Percentiles rank a stretch among this genome's conserved stretches.
phyloP scores from a whole-genome alignment of 2,329 filamentous ascomycete species.

The Fusarium humuli region DNA sequence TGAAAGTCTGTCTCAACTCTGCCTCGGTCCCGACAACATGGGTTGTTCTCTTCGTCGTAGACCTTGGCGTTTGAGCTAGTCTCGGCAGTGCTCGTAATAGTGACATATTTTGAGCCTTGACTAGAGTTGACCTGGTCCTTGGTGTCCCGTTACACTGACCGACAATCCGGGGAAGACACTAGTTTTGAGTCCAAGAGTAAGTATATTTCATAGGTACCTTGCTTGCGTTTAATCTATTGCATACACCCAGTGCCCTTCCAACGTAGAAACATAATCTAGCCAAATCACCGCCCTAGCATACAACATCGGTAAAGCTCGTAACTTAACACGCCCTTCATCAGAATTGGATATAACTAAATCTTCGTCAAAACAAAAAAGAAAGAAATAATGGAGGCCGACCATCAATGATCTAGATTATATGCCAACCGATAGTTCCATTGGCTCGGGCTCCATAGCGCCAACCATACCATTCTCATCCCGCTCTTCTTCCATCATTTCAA shows the following conservation, averaged over 20 bases:
- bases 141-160: constrained; percentile 2
- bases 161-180: constrained; percentile 4
- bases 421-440: constrained; percentile 48
- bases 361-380: constrained; percentile 16
- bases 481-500: constrained; percentile 73
- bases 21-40: constrained; percentile 22
- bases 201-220: constrained; percentile 29
- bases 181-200: constrained; percentile 9
- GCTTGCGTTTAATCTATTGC: constrained; percentile 30
- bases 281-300: constrained; percentile 10
- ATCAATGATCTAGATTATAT: constrained; percentile 36
- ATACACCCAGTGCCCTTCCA: constrained; percentile 21
- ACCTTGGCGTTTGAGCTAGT: constrained; percentile 14
- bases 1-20: neutral
- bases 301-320: constrained; percentile 13
- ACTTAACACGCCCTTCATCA: constrained; percentile 22
- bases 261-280: constrained; percentile 5
- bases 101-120: neutral
- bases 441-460: constrained; percentile 46
- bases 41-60: constrained; percentile 5
- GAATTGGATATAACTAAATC: constrained; percentile 33
- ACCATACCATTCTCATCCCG: constrained; percentile 58
- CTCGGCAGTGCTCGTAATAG: constrained; percentile 10
- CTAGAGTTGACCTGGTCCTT: constrained; percentile 3
- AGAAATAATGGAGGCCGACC: neutral